A percentile compares a stretch with the other conserved stretches of the same genome.
phyloP scores from a whole-genome alignment of 2,329 filamentous ascomycete species.

The Cadophora malorum region DNA sequence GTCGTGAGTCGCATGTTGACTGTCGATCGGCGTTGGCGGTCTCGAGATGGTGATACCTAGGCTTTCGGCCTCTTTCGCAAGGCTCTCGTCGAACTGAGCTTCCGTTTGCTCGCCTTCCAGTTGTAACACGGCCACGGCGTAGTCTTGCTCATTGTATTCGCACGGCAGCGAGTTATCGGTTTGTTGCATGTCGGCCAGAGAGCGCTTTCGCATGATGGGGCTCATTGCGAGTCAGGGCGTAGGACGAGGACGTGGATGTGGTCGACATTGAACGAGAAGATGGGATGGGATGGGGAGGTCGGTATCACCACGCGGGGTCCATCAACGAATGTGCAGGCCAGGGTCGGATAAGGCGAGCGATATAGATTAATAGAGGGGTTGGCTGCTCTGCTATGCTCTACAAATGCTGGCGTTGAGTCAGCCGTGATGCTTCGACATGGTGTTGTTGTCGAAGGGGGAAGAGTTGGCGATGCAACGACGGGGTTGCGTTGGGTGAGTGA shows the following conservation, averaged over 20 bases:
- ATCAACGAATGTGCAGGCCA: background rate
- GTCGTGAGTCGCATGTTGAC: slow-evolving; percentile 27
- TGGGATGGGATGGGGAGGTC: background rate
- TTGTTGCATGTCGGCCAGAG: slow-evolving; percentile 36
- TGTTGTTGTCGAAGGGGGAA: background rate
- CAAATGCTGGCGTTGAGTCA: slow-evolving; percentile 15
- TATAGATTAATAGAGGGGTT: slow-evolving; percentile 1
- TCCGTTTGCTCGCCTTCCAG: slow-evolving; percentile 40
- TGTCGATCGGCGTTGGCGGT: slow-evolving; percentile 28
- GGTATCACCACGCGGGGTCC: slow-evolving; percentile 13
- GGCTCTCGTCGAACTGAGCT: slow-evolving; percentile 35
- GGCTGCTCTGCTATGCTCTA: background rate
- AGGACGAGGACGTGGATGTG: slow-evolving; percentile 16
- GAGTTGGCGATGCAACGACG: background rate
- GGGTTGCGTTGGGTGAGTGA: background rate
- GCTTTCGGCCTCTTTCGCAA: slow-evolving; percentile 40
- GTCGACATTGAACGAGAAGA: slow-evolving; percentile 30
- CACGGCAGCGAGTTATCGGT: slow-evolving; percentile 23
- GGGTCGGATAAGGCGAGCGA: background rate
- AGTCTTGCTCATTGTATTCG: slow-evolving; percentile 42
- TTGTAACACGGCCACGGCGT: slow-evolving; percentile 42
- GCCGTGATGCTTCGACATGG: background rate
- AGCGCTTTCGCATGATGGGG: slow-evolving; percentile 34
- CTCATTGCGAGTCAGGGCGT: slow-evolving; percentile 33
- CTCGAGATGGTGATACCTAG: slow-evolving; percentile 41